These are phyloP conservation scores for Cinnamomum chago DNA, from an alignment of 164 flowering plant genomes.

Conservation along the genomic window DNA sequence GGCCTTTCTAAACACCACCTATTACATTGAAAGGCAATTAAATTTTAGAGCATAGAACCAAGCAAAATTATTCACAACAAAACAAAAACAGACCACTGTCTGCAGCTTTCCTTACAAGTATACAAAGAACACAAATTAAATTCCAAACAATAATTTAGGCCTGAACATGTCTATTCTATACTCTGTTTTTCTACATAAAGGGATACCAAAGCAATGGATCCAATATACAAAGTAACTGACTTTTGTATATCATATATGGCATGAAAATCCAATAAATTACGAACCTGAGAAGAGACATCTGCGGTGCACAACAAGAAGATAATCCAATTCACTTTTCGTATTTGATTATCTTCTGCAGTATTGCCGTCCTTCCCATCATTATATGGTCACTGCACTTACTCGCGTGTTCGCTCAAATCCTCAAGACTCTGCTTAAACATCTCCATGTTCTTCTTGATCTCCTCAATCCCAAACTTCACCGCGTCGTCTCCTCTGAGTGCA, in stretches of 20 bases:
- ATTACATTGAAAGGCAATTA: too few relatives aligned
- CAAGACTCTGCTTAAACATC: constrained; percentile 51
- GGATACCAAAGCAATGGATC: background rate
- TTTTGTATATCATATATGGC: background rate
- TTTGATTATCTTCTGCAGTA: constrained; percentile 61
- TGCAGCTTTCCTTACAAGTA: too few relatives aligned
- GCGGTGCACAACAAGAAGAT: background rate
- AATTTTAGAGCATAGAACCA: too few relatives aligned
- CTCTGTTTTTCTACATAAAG: too few relatives aligned
- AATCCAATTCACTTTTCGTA: constrained; percentile 31
- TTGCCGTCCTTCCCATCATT: constrained; percentile 56
- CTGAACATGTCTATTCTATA: too few relatives aligned
- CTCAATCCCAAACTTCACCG: constrained; percentile 55
- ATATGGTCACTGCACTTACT: constrained; percentile 57
- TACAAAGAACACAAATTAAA: too few relatives aligned
- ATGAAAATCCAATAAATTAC: background rate
- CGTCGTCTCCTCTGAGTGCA: constrained; percentile 45
- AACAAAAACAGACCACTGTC: too few relatives aligned
- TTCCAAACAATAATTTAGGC: too few relatives aligned
- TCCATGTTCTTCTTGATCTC: constrained; percentile 67
- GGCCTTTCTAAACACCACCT: too few relatives aligned
- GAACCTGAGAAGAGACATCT: constrained; percentile 1
- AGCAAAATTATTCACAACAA: too few relatives aligned
- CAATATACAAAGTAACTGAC: background rate
- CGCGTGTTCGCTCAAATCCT: constrained; percentile 47